Conservation (phyloP, 768 basidiomycete genomes). For the Exidia glandulosa region DNA sequence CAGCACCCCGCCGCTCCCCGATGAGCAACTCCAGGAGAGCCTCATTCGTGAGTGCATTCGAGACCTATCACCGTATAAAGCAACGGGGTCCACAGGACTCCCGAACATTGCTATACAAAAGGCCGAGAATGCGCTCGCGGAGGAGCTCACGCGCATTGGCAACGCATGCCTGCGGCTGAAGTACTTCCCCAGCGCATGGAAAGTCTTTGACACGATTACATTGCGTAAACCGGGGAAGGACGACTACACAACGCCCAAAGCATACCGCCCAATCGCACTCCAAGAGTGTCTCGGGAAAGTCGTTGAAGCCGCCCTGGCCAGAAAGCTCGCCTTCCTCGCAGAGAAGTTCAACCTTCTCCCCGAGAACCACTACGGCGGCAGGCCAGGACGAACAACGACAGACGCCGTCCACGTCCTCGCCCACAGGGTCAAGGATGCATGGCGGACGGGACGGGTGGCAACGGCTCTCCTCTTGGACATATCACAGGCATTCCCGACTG, state of each 20-base stretch:
- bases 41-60: no score
- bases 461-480: constrained; percentile 31
- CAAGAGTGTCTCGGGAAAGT: constrained; percentile 22
- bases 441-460: constrained; percentile 23
- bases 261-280: constrained; percentile 28
- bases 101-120: constrained; percentile 2
- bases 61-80: not conserved
- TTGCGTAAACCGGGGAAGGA: constrained; percentile 25
- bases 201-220: constrained; percentile 18
- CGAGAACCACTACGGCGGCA: constrained; percentile 25
- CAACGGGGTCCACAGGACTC: constrained; percentile 1
- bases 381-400: constrained; percentile 26
- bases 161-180: not conserved
- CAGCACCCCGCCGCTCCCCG: no score
- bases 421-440: constrained; percentile 5
- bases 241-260: constrained; percentile 22
- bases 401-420: constrained; percentile 20
- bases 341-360: constrained; percentile 26
- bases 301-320: constrained; percentile 13
- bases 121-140: not conserved
- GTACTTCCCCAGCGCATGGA: constrained; percentile 16
- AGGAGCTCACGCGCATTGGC: not conserved
- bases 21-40: no score
- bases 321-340: constrained; percentile 12
- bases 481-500: constrained; percentile 25